Evolutionary conservation across 2,329 filamentous ascomycete genomes (phyloP).

Genomic region (Monosporascus cannonballus): DNA sequence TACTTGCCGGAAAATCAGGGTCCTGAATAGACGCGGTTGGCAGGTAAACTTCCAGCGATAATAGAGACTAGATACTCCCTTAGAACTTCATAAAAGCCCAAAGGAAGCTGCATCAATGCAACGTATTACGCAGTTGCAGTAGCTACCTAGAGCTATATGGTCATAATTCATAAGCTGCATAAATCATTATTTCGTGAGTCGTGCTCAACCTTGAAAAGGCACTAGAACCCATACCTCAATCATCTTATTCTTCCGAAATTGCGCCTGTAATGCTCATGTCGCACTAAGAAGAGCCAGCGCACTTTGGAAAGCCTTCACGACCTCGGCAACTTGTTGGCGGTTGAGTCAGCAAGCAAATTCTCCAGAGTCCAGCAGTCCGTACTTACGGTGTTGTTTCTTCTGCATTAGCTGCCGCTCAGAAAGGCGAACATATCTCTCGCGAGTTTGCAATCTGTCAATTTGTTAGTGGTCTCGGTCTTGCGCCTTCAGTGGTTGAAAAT

Average conservation of each 20-base stretch:
- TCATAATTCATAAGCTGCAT: slow-evolving; percentile 10
- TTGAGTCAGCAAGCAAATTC: background rate
- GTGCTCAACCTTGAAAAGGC: slow-evolving; percentile 1
- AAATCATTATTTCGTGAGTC: slow-evolving; percentile 9
- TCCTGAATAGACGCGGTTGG: too few relatives aligned
- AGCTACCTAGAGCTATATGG: slow-evolving; percentile 3
- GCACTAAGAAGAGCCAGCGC: slow-evolving; percentile 49
- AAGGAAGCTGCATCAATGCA: too few relatives aligned
- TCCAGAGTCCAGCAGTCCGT: slow-evolving; percentile 10
- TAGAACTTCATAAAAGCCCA: too few relatives aligned
- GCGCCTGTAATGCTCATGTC: slow-evolving; percentile 8
- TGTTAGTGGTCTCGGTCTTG: slow-evolving; percentile 12
- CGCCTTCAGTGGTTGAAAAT: slow-evolving; percentile 9
- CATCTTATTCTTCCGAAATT: background rate
- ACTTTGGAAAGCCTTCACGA: slow-evolving; percentile 57
- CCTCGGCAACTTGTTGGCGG: slow-evolving; percentile 40
- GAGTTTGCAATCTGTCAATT: slow-evolving; percentile 62
- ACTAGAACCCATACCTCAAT: slow-evolving; percentile 1
- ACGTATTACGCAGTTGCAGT: background rate
- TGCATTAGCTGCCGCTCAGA: slow-evolving; percentile 65
- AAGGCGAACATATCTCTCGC: slow-evolving; percentile 68
- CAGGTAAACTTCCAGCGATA: too few relatives aligned
- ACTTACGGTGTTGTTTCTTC: slow-evolving; percentile 76
- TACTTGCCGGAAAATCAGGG: too few relatives aligned
- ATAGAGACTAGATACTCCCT: too few relatives aligned